Base-by-base conservation (phyloP, 192 early-diverging fungal species). In the Backusella morwellensis region DNA sequence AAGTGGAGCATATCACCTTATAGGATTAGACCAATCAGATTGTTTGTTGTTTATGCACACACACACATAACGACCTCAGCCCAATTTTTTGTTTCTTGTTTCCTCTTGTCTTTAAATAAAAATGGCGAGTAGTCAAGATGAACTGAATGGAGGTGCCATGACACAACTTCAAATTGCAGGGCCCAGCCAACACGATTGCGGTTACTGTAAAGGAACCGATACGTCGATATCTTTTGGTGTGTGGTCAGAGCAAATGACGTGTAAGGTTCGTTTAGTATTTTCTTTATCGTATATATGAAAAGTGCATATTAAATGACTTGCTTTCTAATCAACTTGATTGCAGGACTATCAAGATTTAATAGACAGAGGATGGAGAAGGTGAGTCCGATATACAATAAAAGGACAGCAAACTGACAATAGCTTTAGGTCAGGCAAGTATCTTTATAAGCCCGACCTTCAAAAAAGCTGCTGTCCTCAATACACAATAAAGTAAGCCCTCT, bases 341-440 rank as follows among this genome's bases (percentile, higher is more conserved):
- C 75, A 91, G 84, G 84, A 89, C 70, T 91, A 91, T 76, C 90
- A 94, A 83, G 69, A 54, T 3, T 82, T 94, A 15, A 89, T 94
- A 68, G 90, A 96, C 78, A 76, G 86, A 56, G 93, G 93, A 42
- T 94, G 92, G 93, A 84, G 93, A 76, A 88, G 93, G 87, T 32
- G 32, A 32, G 32, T 32, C 32, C 32, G 2, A 32, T 32, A 32
- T 32, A 32, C 32, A 32, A 32, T 32, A 32, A 2, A 32, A 32
- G 32, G 32, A 0, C 32, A 32, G 32, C 32, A 32, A 32, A 32
- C 32, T 32, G 38, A 40, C 38, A 40, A 40, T 40, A 40, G 2
- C 1, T 40, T 44, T 42, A 89, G 88, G 52, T 90, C 88, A 47
- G 93, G 92, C 1, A 59, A 87, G 19, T 95, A 95, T 71, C 66